These are phyloP conservation scores for Calonectria multiphialidica DNA, from an alignment of 2,329 filamentous ascomycete species.

Conservation along the genomic window DNA sequence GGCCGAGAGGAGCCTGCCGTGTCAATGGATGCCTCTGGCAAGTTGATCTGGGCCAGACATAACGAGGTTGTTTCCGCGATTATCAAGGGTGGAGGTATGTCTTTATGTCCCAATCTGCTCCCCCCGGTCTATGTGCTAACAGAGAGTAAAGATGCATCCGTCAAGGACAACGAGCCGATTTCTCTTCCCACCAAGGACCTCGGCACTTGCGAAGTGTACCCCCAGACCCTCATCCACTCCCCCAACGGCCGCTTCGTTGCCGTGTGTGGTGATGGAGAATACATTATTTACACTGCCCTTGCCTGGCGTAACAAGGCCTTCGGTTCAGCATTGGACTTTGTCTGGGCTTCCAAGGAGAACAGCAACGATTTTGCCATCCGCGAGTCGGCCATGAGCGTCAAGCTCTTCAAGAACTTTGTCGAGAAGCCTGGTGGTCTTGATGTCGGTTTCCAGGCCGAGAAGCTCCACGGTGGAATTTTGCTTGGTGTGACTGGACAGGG, in stretches of 20 bases:
- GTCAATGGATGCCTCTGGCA: slow-evolving; percentile 96
- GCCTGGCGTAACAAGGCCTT: slow-evolving; percentile 99
- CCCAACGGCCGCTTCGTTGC: slow-evolving; percentile 90
- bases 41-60: slow-evolving; percentile 95
- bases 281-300: slow-evolving; percentile 97
- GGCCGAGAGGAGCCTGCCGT: slow-evolving; percentile 97
- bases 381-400: slow-evolving; percentile 93
- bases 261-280: slow-evolving; percentile 93
- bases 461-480: slow-evolving; percentile 87
- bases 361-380: slow-evolving; percentile 98
- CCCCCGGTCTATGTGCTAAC: slow-evolving; percentile 44
- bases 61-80: slow-evolving; percentile 95
- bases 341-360: slow-evolving; percentile 96
- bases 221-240: slow-evolving; percentile 94
- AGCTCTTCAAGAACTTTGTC: slow-evolving; percentile 98
- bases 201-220: slow-evolving; percentile 96
- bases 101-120: neutral
- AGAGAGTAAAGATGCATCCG: slow-evolving; percentile 69
- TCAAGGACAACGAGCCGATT: slow-evolving; percentile 92
- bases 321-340: slow-evolving; percentile 94
- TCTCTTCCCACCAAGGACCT: slow-evolving; percentile 92
- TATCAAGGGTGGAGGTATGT: slow-evolving; percentile 85
- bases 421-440: slow-evolving; percentile 91
- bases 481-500: slow-evolving; percentile 96
- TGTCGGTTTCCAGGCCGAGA: slow-evolving; percentile 95